Conservation (phyloP, 768 basidiomycete species). For the Coprinopsis strossmayeri region DNA sequence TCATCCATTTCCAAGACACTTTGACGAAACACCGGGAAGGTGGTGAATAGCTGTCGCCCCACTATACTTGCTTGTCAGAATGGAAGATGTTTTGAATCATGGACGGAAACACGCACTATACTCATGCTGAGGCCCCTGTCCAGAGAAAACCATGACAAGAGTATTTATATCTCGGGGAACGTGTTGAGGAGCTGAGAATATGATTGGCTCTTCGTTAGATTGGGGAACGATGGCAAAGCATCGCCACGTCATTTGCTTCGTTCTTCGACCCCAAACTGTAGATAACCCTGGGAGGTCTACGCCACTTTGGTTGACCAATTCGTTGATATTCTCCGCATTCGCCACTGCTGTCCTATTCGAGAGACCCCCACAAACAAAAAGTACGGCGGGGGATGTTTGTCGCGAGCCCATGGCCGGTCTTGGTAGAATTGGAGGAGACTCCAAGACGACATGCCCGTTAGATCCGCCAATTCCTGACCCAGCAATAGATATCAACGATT, state of each 20-base stretch:
- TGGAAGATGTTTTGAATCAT: background rate
- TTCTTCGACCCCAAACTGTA: conserved; percentile 21
- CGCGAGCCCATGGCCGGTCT: background rate
- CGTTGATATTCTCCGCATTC: background rate
- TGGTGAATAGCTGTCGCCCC: conserved; percentile 22
- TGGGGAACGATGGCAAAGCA: conserved; percentile 25
- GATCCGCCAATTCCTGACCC: conserved; percentile 40
- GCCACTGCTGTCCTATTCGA: conserved; percentile 22
- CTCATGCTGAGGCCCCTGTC: conserved; percentile 20
- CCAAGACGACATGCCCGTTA: conserved; percentile 34
- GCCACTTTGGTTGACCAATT: conserved; percentile 5
- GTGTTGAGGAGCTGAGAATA: conserved; percentile 23
- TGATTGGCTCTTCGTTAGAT: conserved; percentile 20
- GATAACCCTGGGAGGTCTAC: background rate
- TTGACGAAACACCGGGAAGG: conserved; percentile 28
- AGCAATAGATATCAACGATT: conserved; percentile 31
- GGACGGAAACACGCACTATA: conserved; percentile 19
- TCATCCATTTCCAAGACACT: conserved; percentile 32
- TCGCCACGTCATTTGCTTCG: conserved; percentile 27
- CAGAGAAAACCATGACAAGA: conserved; percentile 25
- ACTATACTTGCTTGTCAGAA: conserved; percentile 17
- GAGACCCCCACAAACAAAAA: conserved; percentile 29
- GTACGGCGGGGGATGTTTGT: conserved; percentile 15
- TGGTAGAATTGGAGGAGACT: conserved; percentile 22
- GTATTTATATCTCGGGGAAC: conserved; percentile 19